A percentile compares a stretch with the other conserved stretches of the same genome.
phyloP scores from a whole-genome alignment of 257 asterid genomes.

The Scutellaria galericulata region DNA sequence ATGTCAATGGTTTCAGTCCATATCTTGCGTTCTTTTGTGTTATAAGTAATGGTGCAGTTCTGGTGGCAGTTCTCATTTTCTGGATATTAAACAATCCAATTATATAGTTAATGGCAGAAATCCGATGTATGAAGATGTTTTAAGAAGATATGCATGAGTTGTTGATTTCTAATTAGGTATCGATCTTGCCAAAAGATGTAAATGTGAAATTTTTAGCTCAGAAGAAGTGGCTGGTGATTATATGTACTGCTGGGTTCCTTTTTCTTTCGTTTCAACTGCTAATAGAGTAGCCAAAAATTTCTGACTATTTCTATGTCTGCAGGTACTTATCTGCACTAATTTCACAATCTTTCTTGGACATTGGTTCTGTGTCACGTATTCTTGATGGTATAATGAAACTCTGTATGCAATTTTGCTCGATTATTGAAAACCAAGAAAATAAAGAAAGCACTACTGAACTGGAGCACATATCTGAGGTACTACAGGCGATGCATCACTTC shows the following conservation, averaged over 20 bases:
- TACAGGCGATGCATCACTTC: conserved; percentile 21
- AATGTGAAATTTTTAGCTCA: not conserved
- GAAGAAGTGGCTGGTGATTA: conserved; percentile 18
- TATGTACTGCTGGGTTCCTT: conserved; percentile 1
- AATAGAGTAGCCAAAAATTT: conserved; percentile 18
- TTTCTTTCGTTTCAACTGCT: conserved; percentile 26
- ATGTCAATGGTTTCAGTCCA: conserved; percentile 20
- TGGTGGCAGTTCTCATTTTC: conserved; percentile 12
- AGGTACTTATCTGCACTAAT: conserved; percentile 92
- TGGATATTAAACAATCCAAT: conserved; percentile 19
- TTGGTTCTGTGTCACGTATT: conserved; percentile 96
- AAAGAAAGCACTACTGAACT: conserved; percentile 67
- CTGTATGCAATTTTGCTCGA: conserved; percentile 97
- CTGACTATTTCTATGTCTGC: conserved; percentile 38
- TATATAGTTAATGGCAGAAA: conserved; percentile 16
- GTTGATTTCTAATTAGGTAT: conserved; percentile 20
- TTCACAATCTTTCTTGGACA: conserved; percentile 96
- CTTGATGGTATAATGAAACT: conserved; percentile 96
- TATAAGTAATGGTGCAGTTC: conserved; percentile 8
- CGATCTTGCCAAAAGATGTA: conserved; percentile 13
- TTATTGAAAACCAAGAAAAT: conserved; percentile 75
- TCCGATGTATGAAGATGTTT: conserved; percentile 14
- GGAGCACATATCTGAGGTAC: conserved; percentile 93
- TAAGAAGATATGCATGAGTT: not conserved
- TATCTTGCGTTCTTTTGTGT: conserved; percentile 29